phyloP scores from a whole-genome alignment of 495 filamentous ascomycete genomes.

The Filosporella fistucella region DNA sequence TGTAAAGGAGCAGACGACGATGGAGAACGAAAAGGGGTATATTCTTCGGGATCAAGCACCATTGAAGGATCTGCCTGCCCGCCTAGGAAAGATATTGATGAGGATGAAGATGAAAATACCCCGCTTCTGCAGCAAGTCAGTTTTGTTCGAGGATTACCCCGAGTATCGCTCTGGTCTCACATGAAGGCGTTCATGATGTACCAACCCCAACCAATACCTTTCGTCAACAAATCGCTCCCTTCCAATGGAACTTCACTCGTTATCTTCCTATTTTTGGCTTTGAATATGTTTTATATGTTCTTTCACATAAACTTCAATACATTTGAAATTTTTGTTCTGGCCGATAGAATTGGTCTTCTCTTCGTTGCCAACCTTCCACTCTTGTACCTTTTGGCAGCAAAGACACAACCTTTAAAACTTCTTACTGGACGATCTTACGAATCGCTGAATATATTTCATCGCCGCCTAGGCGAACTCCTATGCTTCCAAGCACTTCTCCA shows the following conservation, averaged over 20 bases:
- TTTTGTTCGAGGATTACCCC: background rate
- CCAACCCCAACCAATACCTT: constrained; percentile 48
- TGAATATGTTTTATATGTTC: constrained; percentile 53
- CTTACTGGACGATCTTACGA: constrained; percentile 62
- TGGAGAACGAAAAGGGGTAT: constrained; percentile 5
- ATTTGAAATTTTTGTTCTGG: constrained; percentile 46
- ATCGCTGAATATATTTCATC: constrained; percentile 58
- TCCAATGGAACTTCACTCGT: constrained; percentile 47
- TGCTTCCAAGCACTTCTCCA: constrained; percentile 41
- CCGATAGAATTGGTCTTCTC: constrained; percentile 47
- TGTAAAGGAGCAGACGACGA: no score
- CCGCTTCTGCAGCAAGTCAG: constrained; percentile 17
- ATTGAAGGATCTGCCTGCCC: constrained; percentile 9
- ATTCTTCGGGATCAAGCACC: constrained; percentile 17
- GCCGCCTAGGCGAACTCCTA: constrained; percentile 43
- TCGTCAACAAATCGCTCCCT: constrained; percentile 48
- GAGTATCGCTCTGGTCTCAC: background rate
- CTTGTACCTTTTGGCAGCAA: constrained; percentile 57
- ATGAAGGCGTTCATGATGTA: constrained; percentile 27
- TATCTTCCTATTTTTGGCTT: constrained; percentile 39
- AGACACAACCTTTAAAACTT: constrained; percentile 54
- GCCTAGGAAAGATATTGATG: background rate
- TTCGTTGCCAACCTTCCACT: constrained; percentile 57
- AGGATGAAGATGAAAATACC: constrained; percentile 12
- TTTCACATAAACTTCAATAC: constrained; percentile 39